Evolutionary conservation across 768 basidiomycete genomes (phyloP).

Genomic region (Tephrocybe rancida): DNA sequence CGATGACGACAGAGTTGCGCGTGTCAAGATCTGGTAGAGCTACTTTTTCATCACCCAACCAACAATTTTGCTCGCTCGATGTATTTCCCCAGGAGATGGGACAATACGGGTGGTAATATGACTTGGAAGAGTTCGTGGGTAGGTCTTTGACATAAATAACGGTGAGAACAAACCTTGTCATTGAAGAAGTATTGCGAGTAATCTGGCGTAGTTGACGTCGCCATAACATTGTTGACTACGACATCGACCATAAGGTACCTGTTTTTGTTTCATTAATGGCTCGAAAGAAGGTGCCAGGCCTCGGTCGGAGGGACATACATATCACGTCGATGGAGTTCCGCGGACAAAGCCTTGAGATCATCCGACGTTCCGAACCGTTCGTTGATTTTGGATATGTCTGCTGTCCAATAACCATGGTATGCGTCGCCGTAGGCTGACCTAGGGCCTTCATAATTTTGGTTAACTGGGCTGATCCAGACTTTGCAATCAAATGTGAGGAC

Average conservation of each 20-base stretch:
- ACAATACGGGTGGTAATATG: slow-evolving; percentile 80
- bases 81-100: slow-evolving; percentile 69
- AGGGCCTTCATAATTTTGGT: slow-evolving; percentile 75
- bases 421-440: slow-evolving; percentile 75
- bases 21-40: slow-evolving; percentile 83
- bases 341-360: slow-evolving; percentile 63
- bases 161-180: slow-evolving; percentile 43
- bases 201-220: slow-evolving; percentile 62
- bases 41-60: slow-evolving; percentile 79
- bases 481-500: not conserved
- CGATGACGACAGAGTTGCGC: slow-evolving; percentile 60
- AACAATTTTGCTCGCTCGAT: slow-evolving; percentile 75
- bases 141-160: not conserved
- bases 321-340: slow-evolving; percentile 64
- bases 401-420: slow-evolving; percentile 87
- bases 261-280: not conserved
- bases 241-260: slow-evolving; percentile 86
- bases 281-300: not conserved
- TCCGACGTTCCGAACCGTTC: slow-evolving; percentile 63
- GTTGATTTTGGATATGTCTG: slow-evolving; percentile 65
- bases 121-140: slow-evolving; percentile 33
- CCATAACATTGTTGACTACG: slow-evolving; percentile 87
- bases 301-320: slow-evolving; percentile 51
- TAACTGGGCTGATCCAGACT: slow-evolving; percentile 88
- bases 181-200: slow-evolving; percentile 72